Conservation (phyloP, 2,329 filamentous ascomycete genomes). For the Cryphonectria carpinicola region DNA sequence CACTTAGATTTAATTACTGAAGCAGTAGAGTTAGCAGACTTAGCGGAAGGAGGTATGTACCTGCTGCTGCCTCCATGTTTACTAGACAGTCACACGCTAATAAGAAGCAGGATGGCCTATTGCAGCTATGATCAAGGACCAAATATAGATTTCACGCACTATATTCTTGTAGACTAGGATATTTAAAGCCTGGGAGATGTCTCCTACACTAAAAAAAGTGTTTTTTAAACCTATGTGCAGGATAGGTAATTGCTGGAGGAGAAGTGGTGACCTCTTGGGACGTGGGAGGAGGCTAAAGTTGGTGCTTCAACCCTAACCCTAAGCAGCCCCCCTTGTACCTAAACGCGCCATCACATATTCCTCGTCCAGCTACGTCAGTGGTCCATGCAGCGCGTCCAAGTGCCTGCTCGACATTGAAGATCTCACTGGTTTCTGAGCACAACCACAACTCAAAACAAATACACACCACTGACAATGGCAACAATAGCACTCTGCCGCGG, state of each 20-base stretch:
- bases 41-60: neutral
- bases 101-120: neutral
- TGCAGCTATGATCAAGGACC: neutral
- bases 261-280: neutral
- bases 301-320: neutral
- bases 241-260: neutral
- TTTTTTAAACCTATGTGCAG: neutral
- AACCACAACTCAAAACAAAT: no score
- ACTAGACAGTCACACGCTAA: neutral
- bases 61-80: neutral
- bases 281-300: neutral
- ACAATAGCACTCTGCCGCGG: conserved; percentile 30
- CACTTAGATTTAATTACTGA: neutral
- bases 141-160: neutral
- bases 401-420: neutral
- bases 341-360: neutral
- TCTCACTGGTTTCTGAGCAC: neutral
- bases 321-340: neutral
- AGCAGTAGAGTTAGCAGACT: neutral
- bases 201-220: neutral
- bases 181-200: neutral
- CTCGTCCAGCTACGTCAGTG: neutral
- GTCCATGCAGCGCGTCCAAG: neutral
- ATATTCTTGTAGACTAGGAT: no score
- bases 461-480: conserved; percentile 16